These are phyloP conservation scores for Phlebiopsis flavidoalba DNA, from an alignment of 768 basidiomycete species.

Conservation along the genomic window DNA sequence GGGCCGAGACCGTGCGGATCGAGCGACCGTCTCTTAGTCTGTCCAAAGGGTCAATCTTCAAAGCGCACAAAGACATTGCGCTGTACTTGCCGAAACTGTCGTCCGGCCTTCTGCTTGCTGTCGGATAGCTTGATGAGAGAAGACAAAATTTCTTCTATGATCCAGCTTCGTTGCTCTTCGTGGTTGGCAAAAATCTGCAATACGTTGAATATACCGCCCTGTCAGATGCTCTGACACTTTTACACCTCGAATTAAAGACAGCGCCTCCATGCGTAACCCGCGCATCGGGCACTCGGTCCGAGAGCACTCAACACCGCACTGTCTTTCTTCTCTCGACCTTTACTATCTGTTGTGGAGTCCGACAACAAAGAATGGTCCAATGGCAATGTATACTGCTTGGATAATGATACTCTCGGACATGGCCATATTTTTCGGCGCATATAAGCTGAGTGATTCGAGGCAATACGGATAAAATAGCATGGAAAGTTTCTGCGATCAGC, in stretches of 20 bases:
- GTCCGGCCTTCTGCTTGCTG: slow-evolving; percentile 82
- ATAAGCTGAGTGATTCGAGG: slow-evolving; percentile 75
- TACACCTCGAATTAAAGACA: slow-evolving; percentile 83
- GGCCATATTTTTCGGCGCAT: slow-evolving; percentile 59
- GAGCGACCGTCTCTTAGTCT: slow-evolving; percentile 88
- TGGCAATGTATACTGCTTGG: slow-evolving; percentile 86
- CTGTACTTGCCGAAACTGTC: slow-evolving; percentile 68
- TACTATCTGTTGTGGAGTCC: slow-evolving; percentile 54
- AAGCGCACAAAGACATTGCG: background rate
- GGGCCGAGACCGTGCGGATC: slow-evolving; percentile 89
- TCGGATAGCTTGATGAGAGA: slow-evolving; percentile 89
- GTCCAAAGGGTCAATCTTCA: background rate
- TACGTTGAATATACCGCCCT: background rate
- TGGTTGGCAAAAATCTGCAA: slow-evolving; percentile 85
- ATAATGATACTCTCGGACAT: slow-evolving; percentile 94
- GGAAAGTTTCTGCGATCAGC: slow-evolving; percentile 64
- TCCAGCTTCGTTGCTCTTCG: slow-evolving; percentile 89
- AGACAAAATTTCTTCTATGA: slow-evolving; percentile 93
- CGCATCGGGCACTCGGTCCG: slow-evolving; percentile 79
- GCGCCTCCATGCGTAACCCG: slow-evolving; percentile 72
- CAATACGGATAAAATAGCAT: slow-evolving; percentile 63
- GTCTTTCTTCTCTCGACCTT: slow-evolving; percentile 53
- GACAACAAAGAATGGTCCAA: slow-evolving; percentile 92
- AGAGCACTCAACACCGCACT: slow-evolving; percentile 58
- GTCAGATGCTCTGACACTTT: slow-evolving; percentile 25